phyloP scores from a whole-genome alignment of 2,329 filamentous ascomycete genomes.

The Diaporthe sp. region DNA sequence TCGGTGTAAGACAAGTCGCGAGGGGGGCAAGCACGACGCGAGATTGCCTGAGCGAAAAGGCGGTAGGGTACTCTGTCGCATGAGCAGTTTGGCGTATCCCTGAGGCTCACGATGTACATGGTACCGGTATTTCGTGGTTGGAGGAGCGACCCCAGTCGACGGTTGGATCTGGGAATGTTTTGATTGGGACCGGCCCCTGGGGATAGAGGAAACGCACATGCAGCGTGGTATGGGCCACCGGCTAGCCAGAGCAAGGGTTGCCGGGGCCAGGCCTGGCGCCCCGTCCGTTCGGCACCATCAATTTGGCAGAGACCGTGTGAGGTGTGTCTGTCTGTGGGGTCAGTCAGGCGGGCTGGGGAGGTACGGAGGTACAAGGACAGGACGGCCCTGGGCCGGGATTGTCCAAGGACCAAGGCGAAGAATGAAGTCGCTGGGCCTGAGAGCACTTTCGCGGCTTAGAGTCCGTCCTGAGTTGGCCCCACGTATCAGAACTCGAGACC shows the following conservation, averaged over 20 bases:
- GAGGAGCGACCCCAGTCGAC: slow-evolving; percentile 32
- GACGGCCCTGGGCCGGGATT: slow-evolving; percentile 21
- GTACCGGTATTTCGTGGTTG: slow-evolving; percentile 27
- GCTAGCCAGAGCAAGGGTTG: slow-evolving; percentile 25
- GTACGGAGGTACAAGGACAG: slow-evolving; percentile 9
- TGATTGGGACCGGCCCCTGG: slow-evolving; percentile 24
- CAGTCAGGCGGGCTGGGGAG: slow-evolving; percentile 28
- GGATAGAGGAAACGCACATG: slow-evolving; percentile 24
- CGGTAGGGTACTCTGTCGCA: slow-evolving; percentile 33
- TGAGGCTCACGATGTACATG: slow-evolving; percentile 31
- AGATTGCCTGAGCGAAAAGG: slow-evolving; percentile 36
- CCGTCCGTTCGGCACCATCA: slow-evolving; percentile 36
- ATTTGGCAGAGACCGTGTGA: slow-evolving; percentile 36
- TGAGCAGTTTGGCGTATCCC: slow-evolving; percentile 34
- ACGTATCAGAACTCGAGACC: slow-evolving; percentile 40
- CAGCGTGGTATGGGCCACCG: slow-evolving; percentile 30
- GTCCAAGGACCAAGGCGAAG: slow-evolving; percentile 23
- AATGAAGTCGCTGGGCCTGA: slow-evolving; percentile 23
- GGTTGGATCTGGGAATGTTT: slow-evolving; percentile 36
- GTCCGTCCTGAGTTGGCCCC: slow-evolving; percentile 23
- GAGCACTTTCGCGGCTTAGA: slow-evolving; percentile 30
- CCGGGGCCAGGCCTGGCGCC: slow-evolving; percentile 36
- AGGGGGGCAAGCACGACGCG: slow-evolving; percentile 29
- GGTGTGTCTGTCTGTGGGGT: slow-evolving; percentile 34
- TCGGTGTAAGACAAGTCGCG: slow-evolving; percentile 37